These are phyloP conservation scores for Aspergillus sp. DNA, from an alignment of 2,329 filamentous ascomycete species.

Conservation along the genomic window DNA sequence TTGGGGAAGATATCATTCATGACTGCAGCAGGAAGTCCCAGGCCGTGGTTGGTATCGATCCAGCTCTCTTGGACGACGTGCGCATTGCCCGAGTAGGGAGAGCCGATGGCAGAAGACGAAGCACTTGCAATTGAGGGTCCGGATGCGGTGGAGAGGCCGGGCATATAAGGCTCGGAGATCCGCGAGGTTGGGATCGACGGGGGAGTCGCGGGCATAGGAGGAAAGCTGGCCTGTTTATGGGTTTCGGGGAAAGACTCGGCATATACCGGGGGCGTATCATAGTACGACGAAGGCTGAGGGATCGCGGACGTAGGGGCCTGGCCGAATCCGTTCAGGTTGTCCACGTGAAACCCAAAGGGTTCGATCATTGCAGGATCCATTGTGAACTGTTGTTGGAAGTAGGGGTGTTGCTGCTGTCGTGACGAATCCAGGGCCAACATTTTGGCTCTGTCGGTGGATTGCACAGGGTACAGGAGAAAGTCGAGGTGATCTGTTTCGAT, in stretches of 20 bases:
- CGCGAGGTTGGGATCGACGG: slow-evolving; percentile 31
- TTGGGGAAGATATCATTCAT: slow-evolving; percentile 58
- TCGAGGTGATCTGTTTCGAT: slow-evolving; percentile 16
- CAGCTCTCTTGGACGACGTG: slow-evolving; percentile 62
- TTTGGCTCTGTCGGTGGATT: slow-evolving; percentile 11
- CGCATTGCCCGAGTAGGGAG: slow-evolving; percentile 63
- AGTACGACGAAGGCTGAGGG: slow-evolving; percentile 27
- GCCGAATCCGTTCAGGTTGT: slow-evolving; percentile 22
- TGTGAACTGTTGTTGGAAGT: slow-evolving; percentile 31
- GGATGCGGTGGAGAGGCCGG: slow-evolving; percentile 61
- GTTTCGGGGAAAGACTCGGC: slow-evolving; percentile 26
- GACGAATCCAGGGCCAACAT: slow-evolving; percentile 37
- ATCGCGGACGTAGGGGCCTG: slow-evolving; percentile 23
- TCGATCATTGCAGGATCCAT: slow-evolving; percentile 34
- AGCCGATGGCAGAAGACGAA: slow-evolving; percentile 66
- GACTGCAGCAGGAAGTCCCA: slow-evolving; percentile 65
- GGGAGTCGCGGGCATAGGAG: slow-evolving; percentile 34
- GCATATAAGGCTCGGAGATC: slow-evolving; percentile 47
- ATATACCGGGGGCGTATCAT: slow-evolving; percentile 27
- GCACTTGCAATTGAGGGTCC: slow-evolving; percentile 58
- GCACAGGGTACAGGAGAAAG: slow-evolving; percentile 21
- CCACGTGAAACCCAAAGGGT: slow-evolving; percentile 31
- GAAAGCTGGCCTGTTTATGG: slow-evolving; percentile 26
- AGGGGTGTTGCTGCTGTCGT: slow-evolving; percentile 30
- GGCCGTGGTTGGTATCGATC: slow-evolving; percentile 51